Base-by-base conservation (phyloP, 768 basidiomycete species). In the Lyophyllum shimeji region DNA sequence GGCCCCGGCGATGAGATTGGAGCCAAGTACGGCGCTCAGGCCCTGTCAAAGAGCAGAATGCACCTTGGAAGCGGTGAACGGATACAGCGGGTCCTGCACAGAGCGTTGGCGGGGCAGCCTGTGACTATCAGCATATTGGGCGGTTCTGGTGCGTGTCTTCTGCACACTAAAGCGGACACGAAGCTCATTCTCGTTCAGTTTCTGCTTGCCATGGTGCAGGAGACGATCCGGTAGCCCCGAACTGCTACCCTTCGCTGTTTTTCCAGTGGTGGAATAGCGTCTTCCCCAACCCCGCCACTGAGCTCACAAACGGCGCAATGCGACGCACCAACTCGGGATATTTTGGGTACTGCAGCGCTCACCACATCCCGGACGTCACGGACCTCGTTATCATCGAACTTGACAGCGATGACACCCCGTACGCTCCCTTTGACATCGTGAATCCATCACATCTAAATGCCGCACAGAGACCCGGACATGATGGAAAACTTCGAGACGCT, bases 261-360 rank as follows among this genome's bases (percentile, higher is more conserved):
- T 98, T 98, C 77, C 78, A 87, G 49, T 99, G 97, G 96, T 97
- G 96, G 92, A 93, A 95, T 73, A 82, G 79, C 52, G 84, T 98
- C n/a, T 99, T 99, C 74, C 97, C 96, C 0, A 93, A 99, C 70
- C 96, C 96, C 0, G 95, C 95, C 1, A 94, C 95, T 11, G 95
- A 98, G 69, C 82, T 99, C 62, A 99, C 96, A 24, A 99, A 99
- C 70, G 96, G 96, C 33, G 96, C 96, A 3, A 90, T 95, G 82
- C 82, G 93, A 15, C 86, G 87, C 48, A 95, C 95, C 20, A 89
- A 90, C 71, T 94, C 95, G 0, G 89, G 86, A 11, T 99, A 99
- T 74, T 99, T 95, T 76, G 90, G 89, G 8, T 98, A 87, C 75
- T 99, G 96, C 78, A 90, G 85, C 63, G 81, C 82, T 1, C 95